Conservation (phyloP, 2,329 filamentous ascomycete genomes). For the Pyricularia sp. region DNA sequence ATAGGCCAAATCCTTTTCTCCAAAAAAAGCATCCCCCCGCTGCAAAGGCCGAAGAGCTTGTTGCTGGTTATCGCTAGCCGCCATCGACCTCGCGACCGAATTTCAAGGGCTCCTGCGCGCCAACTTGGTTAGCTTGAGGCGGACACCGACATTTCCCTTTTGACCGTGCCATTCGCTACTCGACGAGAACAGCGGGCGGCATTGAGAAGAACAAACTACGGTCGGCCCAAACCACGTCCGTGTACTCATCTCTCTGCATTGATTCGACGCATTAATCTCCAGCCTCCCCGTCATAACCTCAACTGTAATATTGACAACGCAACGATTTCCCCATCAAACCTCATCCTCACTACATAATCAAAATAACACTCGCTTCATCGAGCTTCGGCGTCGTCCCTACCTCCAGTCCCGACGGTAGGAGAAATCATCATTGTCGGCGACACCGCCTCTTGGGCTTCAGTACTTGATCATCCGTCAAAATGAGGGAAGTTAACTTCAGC, state of each 20-base stretch:
- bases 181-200: neutral
- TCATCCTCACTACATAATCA: neutral
- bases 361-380: neutral
- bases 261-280: conserved; percentile 6
- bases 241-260: conserved; percentile 3
- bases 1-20: neutral
- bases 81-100: neutral
- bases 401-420: neutral
- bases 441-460: neutral
- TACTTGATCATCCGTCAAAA: conserved; percentile 34
- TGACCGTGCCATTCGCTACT: neutral
- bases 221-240: neutral
- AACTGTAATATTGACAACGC: neutral
- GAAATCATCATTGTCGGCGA: neutral
- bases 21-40: neutral
- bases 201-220: neutral
- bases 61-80: neutral
- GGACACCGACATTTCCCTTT: conserved; percentile 2
- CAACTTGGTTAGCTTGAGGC: neutral
- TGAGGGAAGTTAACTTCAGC: conserved; percentile 99
- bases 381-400: neutral
- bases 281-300: neutral
- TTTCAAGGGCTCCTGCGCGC: neutral
- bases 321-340: neutral
- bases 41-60: neutral